A percentile compares a stretch with the other conserved stretches of the same genome.
phyloP scores from a whole-genome alignment of 169 alveolate species.

The Eimeria brunetti region DNA sequence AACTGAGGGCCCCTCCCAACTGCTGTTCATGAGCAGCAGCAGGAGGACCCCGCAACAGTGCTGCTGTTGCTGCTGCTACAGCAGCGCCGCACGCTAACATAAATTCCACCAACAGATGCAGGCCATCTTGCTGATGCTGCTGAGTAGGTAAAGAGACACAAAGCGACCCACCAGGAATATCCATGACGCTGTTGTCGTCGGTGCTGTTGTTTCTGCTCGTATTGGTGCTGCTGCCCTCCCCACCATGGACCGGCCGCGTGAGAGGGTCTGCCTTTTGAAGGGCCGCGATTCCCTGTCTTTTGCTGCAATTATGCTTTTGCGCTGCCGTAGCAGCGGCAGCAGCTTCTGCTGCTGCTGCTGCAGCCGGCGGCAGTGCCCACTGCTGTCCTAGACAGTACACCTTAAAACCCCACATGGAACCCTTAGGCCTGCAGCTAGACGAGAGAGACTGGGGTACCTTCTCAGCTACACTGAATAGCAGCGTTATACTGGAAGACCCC shows the following conservation, averaged over 20 bases:
- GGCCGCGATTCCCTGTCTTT: neutral
- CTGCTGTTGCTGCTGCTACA: conserved; percentile 68
- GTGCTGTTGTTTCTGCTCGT: conserved; percentile 4
- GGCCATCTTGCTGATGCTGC: neutral
- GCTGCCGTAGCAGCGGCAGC: conserved; percentile 44
- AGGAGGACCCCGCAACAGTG: conserved; percentile 48
- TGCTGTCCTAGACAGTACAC: conserved; percentile 62
- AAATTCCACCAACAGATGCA: conserved; percentile 38
- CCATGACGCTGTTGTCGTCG: neutral
- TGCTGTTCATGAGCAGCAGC: conserved; percentile 65
- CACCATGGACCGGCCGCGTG: neutral
- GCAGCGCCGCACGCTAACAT: conserved; percentile 37
- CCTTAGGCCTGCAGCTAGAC: neutral
- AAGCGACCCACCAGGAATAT: neutral
- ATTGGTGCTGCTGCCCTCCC: neutral
- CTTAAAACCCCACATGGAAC: conserved; percentile 51
- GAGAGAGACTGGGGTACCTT: neutral
- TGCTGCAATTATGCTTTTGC: neutral
- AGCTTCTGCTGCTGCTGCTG: conserved; percentile 62
- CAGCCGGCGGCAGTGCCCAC: conserved; percentile 48
- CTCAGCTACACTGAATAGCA: conserved; percentile 1
- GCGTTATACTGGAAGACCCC: neutral
- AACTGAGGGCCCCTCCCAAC: conserved; percentile 40
- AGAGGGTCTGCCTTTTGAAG: neutral
- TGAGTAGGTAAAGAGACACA: neutral